Percentiles rank a stretch among this genome's conserved stretches.
These are phyloP conservation scores for Lophium mytilinum DNA, from an alignment of 495 filamentous ascomycete species.

Conservation along the genomic window DNA sequence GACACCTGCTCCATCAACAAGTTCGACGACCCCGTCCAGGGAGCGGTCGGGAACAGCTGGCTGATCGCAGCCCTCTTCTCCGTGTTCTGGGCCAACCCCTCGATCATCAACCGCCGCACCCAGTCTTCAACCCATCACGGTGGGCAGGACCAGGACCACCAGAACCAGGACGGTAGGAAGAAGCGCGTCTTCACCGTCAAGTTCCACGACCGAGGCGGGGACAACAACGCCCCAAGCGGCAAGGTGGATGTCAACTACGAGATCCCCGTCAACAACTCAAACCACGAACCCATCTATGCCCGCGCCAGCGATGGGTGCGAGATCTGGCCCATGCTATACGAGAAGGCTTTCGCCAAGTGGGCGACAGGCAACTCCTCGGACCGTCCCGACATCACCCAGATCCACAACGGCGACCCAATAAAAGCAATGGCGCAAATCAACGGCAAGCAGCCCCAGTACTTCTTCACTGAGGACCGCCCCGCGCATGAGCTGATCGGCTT, in stretches of 20 bases:
- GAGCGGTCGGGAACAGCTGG: not conserved
- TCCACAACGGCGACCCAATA: not conserved
- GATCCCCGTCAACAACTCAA: slow-evolving; percentile 34
- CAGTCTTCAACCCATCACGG: not conserved
- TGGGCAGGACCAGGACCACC: not conserved
- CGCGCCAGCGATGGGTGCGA: slow-evolving; percentile 31
- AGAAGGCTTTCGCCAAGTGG: slow-evolving; percentile 39
- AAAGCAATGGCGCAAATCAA: not conserved
- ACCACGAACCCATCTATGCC: slow-evolving; percentile 32
- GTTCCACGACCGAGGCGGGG: slow-evolving; percentile 36
- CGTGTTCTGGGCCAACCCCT: not conserved
- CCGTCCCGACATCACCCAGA: not conserved
- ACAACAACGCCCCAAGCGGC: slow-evolving; percentile 32
- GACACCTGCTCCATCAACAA: not conserved
- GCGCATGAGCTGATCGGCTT: not conserved
- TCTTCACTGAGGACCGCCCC: not conserved
- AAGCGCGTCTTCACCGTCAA: slow-evolving; percentile 20
- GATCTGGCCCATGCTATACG: slow-evolving; percentile 36
- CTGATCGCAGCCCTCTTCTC: not conserved
- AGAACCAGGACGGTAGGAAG: not conserved
- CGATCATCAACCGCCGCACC: not conserved
- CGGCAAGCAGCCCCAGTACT: not conserved
- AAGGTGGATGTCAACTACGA: slow-evolving; percentile 34
- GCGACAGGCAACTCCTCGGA: slow-evolving; percentile 13
- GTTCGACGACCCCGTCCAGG: not conserved